Conservation (phyloP, 495 filamentous ascomycete species). For the Daldinia grandis region DNA sequence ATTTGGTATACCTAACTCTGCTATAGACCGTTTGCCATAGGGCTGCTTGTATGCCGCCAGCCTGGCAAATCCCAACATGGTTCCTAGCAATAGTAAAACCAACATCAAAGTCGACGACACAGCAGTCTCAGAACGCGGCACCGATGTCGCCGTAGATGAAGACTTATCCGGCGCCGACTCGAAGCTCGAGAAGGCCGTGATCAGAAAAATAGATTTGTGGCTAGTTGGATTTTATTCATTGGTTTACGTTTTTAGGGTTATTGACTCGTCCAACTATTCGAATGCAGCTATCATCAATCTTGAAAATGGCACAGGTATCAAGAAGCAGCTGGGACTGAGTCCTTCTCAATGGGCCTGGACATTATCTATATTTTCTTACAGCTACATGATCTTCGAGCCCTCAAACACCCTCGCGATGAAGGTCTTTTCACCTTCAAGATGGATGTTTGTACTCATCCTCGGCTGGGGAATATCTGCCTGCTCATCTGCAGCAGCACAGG, state of each 20-base stretch:
- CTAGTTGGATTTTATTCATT: conserved; percentile 55
- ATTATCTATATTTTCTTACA: conserved; percentile 52
- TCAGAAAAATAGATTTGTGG: conserved; percentile 55
- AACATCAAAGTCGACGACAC: conserved; percentile 3
- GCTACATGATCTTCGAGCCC: conserved; percentile 57
- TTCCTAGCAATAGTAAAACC: conserved; percentile 7
- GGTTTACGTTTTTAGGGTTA: conserved; percentile 54
- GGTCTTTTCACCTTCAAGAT: conserved; percentile 49
- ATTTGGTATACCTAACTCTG: neutral
- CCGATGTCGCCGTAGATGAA: neutral
- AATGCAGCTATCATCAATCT: conserved; percentile 61
- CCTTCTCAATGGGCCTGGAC: conserved; percentile 55
- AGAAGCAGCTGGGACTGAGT: conserved; percentile 53
- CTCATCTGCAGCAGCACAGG: conserved; percentile 47
- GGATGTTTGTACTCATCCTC: conserved; percentile 57
- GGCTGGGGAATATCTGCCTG: conserved; percentile 53
- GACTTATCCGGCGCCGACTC: conserved; percentile 10
- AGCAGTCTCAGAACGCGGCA: neutral
- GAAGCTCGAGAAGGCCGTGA: conserved; percentile 43
- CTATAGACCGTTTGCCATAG: neutral
- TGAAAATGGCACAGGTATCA: conserved; percentile 54
- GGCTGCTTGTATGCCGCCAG: neutral
- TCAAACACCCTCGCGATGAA: conserved; percentile 48
- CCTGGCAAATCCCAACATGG: conserved; percentile 10
- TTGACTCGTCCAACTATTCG: conserved; percentile 54